Conservation (phyloP, 164 flowering plant genomes). For the Tinospora cordifolia region DNA sequence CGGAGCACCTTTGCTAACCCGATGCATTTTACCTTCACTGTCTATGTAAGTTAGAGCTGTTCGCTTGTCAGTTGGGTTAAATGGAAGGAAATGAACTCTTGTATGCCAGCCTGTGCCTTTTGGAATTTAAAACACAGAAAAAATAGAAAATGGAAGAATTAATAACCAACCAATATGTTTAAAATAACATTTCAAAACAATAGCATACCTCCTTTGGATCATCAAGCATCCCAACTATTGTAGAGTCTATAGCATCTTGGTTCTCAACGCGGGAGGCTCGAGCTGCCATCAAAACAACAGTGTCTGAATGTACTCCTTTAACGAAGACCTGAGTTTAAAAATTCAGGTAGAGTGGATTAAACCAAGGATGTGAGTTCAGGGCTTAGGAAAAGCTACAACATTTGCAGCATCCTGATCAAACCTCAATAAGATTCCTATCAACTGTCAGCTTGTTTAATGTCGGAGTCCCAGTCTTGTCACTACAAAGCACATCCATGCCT, state of each 20-base stretch:
- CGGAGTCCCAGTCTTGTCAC: conserved; percentile 87
- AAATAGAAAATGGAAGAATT: background rate
- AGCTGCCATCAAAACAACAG: conserved; percentile 80
- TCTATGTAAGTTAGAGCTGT: conserved; percentile 30
- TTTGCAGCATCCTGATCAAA: conserved; percentile 9
- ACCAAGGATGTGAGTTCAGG: background rate
- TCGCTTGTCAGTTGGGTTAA: conserved; percentile 45
- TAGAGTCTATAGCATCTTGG: conserved; percentile 77
- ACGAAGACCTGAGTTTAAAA: conserved; percentile 41
- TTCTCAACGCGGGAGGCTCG: conserved; percentile 69
- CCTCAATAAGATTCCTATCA: conserved; percentile 84
- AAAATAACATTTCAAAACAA: background rate
- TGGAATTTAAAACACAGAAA: background rate
- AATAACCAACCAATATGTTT: background rate
- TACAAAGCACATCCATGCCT: conserved; percentile 95
- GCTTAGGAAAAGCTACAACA: background rate
- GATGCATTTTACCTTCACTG: background rate
- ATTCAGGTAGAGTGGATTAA: background rate
- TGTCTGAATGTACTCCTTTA: conserved; percentile 59
- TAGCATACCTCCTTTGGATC: conserved; percentile 66
- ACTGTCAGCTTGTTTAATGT: conserved; percentile 80
- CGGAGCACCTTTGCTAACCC: conserved; percentile 23
- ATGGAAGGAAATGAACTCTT: conserved; percentile 90
- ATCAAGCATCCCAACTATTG: conserved; percentile 74
- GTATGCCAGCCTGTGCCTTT: conserved; percentile 77